Evolutionary conservation across 805 yeast genomes (phyloP), one percentile per base, ranked within the genome.

Genomic region (Schwanniomyces sp.): DNA sequence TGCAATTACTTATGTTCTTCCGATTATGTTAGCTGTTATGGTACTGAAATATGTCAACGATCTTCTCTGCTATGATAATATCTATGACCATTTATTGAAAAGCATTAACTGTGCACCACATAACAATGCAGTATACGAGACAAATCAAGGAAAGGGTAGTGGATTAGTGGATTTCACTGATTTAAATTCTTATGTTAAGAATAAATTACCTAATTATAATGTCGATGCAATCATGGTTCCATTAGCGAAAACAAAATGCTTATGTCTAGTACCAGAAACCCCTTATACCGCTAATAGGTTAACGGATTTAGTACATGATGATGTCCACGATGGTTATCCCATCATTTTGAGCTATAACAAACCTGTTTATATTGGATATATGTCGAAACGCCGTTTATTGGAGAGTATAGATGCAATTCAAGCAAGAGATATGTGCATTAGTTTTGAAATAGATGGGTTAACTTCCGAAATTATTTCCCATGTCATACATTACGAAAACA

Each of bases 21-120:
- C 96, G 0, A 86, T 89, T 27, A 89, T 89, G 96, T 70, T 83
- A 11, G 86, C 91, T 0, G 96, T 88, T 2, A 79, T 90, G 73
- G 75, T 84, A 7, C 81, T 91, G 41, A 84, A 87, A 56, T 78
- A 87, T 66, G 76, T 83, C n/a, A 85, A 81, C 52, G 94, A 89
- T 58, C 71, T 80, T 44, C 64, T 85, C 38, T 69, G 78, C 17
- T 75, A 74, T 43, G 74, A 74, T 36, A 86, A 88, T 41, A 81
- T 87, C 43, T 87, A 87, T 59, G 94, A 88, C 47, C 46, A 69
- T 2, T 69, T 70, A 70, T 32, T 32, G 21, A 14, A 32, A 8
- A 16, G 11, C 7, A 16, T 32, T 3, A 32, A 32, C 14, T 14
- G 21, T 12, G 11, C 14, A 18, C 17, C 36, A 14, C 21, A 16